Evolutionary conservation across 1,284 basidiomycete genomes (phyloP).

Genomic region (Puccinia horiana): DNA sequence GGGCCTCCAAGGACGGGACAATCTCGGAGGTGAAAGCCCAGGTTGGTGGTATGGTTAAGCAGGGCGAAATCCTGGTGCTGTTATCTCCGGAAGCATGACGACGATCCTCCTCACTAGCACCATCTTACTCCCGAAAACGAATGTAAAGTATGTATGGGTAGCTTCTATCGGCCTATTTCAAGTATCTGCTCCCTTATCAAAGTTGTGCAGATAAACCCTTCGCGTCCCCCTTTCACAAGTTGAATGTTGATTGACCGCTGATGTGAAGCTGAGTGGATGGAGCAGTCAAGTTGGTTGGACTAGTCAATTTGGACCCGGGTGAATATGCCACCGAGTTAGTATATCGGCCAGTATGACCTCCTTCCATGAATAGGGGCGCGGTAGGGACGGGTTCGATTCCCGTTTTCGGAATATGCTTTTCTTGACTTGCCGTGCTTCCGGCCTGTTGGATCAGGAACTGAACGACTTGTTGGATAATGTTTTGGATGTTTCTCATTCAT

Average conservation of each 20-base stretch:
- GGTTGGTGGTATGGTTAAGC: conserved; percentile 83
- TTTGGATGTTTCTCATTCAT: no score
- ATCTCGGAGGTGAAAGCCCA: conserved; percentile 72
- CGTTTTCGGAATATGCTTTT: conserved; percentile 32
- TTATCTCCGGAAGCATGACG: conserved; percentile 31
- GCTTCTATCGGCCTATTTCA: neutral
- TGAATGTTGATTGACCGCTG: neutral
- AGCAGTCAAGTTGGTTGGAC: no score
- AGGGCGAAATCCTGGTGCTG: conserved; percentile 75
- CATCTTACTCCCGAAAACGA: neutral
- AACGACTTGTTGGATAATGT: no score
- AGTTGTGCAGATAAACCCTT: neutral
- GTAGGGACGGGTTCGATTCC: conserved; percentile 49
- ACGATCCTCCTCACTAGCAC: neutral
- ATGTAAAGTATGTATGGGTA: neutral
- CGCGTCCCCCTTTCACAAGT: no score
- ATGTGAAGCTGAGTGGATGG: no score
- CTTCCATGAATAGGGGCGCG: conserved; percentile 25
- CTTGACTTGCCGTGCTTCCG: neutral
- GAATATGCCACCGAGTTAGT: conserved; percentile 50
- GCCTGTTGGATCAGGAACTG: neutral
- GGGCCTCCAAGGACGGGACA: conserved; percentile 69
- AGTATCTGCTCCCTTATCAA: neutral
- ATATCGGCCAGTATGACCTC: conserved; percentile 49
- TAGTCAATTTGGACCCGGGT: no score